These are phyloP conservation scores for Sarcomyxa edulis DNA, from an alignment of 768 basidiomycete species.

Conservation along the genomic window DNA sequence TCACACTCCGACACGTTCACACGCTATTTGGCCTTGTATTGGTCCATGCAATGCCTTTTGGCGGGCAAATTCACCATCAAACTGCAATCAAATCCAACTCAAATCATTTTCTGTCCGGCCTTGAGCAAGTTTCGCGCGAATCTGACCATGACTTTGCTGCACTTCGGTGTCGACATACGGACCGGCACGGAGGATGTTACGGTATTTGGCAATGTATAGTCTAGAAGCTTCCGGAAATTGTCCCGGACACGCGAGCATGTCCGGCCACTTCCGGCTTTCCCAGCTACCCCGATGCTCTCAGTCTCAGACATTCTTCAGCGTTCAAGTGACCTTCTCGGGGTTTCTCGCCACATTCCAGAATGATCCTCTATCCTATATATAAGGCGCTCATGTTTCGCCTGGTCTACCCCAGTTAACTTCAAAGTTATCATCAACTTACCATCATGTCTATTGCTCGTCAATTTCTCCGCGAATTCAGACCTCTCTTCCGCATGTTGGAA, in stretches of 20 bases:
- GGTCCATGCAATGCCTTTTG: neutral
- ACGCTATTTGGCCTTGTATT: too few relatives aligned
- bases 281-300: neutral
- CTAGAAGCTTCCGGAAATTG: constrained; percentile 5
- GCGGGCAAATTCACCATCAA: too few relatives aligned
- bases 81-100: too few relatives aligned
- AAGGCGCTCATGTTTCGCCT: constrained; percentile 3
- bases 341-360: constrained; percentile 3
- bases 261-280: neutral
- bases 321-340: constrained; percentile 1
- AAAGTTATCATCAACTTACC: neutral
- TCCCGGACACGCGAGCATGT: too few relatives aligned
- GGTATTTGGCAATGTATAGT: constrained; percentile 1
- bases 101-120: neutral
- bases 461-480: constrained; percentile 65
- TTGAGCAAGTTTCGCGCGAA: too few relatives aligned
- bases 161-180: too few relatives aligned
- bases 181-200: too few relatives aligned
- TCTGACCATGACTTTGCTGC: too few relatives aligned
- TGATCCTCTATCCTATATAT: constrained; percentile 7
- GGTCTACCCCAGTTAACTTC: constrained; percentile 1
- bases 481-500: constrained; percentile 72
- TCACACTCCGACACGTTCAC: too few relatives aligned
- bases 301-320: neutral
- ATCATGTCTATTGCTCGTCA: constrained; percentile 64